phyloP scores from a whole-genome alignment of 2,329 filamentous ascomycete species.

The Botrytis paeoniae region DNA sequence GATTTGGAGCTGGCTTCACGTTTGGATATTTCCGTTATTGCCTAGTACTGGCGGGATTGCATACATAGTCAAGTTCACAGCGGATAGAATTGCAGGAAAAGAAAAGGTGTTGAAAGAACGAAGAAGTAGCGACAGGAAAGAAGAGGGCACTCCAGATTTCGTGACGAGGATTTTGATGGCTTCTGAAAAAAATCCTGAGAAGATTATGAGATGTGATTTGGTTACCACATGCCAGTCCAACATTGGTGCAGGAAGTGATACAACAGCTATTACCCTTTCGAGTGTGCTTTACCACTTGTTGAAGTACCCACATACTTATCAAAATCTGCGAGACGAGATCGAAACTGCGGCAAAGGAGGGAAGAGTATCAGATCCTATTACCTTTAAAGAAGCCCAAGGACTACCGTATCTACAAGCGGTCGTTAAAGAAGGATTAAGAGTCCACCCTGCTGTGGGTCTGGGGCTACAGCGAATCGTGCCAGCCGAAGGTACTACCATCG shows the following conservation, averaged over 20 bases:
- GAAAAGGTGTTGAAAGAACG: constrained; percentile 25
- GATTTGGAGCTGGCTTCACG: constrained; percentile 43
- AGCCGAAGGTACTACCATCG: constrained; percentile 43
- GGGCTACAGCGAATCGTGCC: constrained; percentile 51
- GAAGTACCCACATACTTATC: constrained; percentile 33
- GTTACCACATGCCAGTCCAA: constrained; percentile 29
- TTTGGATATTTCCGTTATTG: constrained; percentile 36
- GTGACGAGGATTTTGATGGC: constrained; percentile 44
- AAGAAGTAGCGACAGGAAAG: neutral
- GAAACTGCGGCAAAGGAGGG: constrained; percentile 27
- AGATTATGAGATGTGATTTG: constrained; percentile 39
- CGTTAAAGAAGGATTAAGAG: constrained; percentile 50
- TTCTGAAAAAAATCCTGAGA: constrained; percentile 37
- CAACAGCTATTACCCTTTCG: constrained; percentile 48
- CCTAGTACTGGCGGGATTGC: constrained; percentile 26
- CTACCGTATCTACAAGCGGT: constrained; percentile 49
- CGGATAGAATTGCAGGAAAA: constrained; percentile 26
- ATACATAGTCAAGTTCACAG: constrained; percentile 26
- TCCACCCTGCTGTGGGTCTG: constrained; percentile 49
- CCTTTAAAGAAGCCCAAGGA: constrained; percentile 42
- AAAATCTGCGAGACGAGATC: constrained; percentile 38
- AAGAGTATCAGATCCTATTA: constrained; percentile 35
- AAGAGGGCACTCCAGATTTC: constrained; percentile 39
- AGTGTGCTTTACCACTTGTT: constrained; percentile 46
- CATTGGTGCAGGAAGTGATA: constrained; percentile 42